These are phyloP conservation scores for Cryoendolithus antarcticus DNA, from an alignment of 2,329 filamentous ascomycete genomes.

Conservation along the genomic window DNA sequence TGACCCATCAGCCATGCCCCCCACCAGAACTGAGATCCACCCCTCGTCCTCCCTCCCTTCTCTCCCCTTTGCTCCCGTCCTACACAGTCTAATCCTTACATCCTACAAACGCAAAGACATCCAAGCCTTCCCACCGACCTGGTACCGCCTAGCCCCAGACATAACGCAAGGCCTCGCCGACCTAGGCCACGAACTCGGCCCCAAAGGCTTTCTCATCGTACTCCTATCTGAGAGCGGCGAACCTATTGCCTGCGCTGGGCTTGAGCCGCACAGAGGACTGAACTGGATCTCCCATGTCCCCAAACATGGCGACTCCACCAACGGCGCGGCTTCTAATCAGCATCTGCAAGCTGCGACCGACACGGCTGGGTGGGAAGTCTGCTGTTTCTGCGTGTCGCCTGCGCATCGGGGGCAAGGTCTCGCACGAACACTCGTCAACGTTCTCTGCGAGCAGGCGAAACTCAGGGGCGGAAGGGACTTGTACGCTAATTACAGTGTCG, in stretches of 20 bases:
- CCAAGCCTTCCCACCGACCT: slow-evolving; percentile 12
- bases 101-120: slow-evolving; percentile 11
- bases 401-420: slow-evolving; percentile 9
- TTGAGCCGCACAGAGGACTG: slow-evolving; percentile 12
- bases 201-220: slow-evolving; percentile 9
- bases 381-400: slow-evolving; percentile 16
- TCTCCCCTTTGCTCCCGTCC: slow-evolving; percentile 12
- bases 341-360: slow-evolving; percentile 2
- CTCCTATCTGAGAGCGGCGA: slow-evolving; percentile 6
- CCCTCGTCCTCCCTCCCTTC: slow-evolving; percentile 6
- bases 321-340: neutral
- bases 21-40: slow-evolving; percentile 1
- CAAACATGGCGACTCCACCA: too few species aligned
- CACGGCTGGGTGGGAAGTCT: slow-evolving; percentile 11
- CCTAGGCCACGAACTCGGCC: slow-evolving; percentile 12
- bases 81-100: slow-evolving; percentile 13
- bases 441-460: slow-evolving; percentile 6
- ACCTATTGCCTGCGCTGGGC: slow-evolving; percentile 12
- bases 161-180: slow-evolving; percentile 7
- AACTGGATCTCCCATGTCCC: slow-evolving; percentile 9
- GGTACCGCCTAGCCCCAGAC: slow-evolving; percentile 13
- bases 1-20: neutral
- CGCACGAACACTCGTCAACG: slow-evolving; percentile 7
- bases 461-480: slow-evolving; percentile 10
- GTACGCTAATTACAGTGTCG: slow-evolving; percentile 10